Evolutionary conservation across 2,329 filamentous ascomycete genomes (phyloP), one percentile per base, ranked within the genome.

Genomic region (Ceratocystiopsis brevicomis): DNA sequence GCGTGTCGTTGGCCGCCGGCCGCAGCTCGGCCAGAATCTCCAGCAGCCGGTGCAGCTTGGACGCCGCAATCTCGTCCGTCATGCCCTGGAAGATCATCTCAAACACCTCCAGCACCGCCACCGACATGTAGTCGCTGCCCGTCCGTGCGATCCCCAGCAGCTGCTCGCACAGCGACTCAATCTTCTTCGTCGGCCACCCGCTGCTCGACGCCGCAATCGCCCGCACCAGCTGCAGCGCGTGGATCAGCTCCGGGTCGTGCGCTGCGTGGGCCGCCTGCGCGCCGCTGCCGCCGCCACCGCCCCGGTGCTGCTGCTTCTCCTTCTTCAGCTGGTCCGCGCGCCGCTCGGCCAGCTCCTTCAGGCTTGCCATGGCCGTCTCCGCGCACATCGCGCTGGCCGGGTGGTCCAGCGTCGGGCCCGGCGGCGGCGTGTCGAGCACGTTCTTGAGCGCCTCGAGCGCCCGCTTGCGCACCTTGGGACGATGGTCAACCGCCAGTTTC

Each of bases 321-420:
- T 83, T 88, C 51, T 71, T 76, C 48, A 77, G 72, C 49, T 67
- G 59, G 14, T 61, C 61, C 15, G 76, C 69, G 48, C 78, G 78
- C 25, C 25, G 25, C 25, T 65, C 62, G 3, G 81, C 76, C 42
- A 92, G 69, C 48, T 87, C 78, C 52, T 77, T 73, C 49, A 96
- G 65, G 57, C 79, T 86, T 60, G 77, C 76, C 62, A 95, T 69
- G 18, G 85, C 84, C 21, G 82, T 87, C 60, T 94, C 84, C 16
- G 90, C 90, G 62, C 88, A 96, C 77, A 96, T 88, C 57, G 94
- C 87, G 39, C 88, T 82, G 21, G 86, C 90, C 1, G 90, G 90
- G 57, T 98, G 90, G 52, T 98, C 90, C 47, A 95, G 63, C 4
- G 84, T 87, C 1, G 90, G 90, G 50, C 84, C 94, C 0, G 88